Conservation (phyloP, 116 monocot genomes). For the Zostera marina region DNA sequence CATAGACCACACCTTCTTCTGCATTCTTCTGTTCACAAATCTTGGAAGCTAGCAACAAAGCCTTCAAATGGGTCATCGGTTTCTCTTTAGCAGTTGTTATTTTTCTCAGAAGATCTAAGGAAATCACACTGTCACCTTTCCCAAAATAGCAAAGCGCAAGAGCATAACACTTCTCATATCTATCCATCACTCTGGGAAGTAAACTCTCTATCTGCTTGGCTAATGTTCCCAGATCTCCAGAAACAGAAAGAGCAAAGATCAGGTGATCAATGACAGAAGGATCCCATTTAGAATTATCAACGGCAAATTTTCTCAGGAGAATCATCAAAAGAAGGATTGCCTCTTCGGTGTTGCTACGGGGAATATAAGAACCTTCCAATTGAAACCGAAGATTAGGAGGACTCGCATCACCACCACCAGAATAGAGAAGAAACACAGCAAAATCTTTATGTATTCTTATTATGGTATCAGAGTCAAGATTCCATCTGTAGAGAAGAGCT, state of each 20-base stretch:
- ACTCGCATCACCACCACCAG: constrained; percentile 56
- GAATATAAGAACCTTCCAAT: constrained; percentile 53
- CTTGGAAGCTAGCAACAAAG: constrained; percentile 75
- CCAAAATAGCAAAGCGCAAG: constrained; percentile 76
- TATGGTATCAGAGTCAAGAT: constrained; percentile 31
- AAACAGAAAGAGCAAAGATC: constrained; percentile 61
- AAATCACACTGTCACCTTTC: constrained; percentile 47
- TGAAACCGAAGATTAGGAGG: constrained; percentile 58
- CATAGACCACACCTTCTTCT: constrained; percentile 55
- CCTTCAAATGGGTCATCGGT: constrained; percentile 41
- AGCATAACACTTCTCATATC: constrained; percentile 51
- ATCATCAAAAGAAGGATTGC: constrained; percentile 85
- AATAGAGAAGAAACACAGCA: constrained; percentile 87
- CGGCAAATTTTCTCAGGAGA: constrained; percentile 49
- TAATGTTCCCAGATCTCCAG: constrained; percentile 44
- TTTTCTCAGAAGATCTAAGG: constrained; percentile 62
- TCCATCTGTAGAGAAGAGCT: constrained; percentile 58
- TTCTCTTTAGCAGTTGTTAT: constrained; percentile 42
- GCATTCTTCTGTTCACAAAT: constrained; percentile 42
- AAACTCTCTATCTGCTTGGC: constrained; percentile 53
- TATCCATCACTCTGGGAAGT: constrained; percentile 50
- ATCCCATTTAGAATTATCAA: constrained; percentile 59
- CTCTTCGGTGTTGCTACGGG: constrained; percentile 81
- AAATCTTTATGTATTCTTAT: constrained; percentile 76
- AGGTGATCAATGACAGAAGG: constrained; percentile 67